Percentiles rank a stretch among this genome's conserved stretches.
phyloP scores from a whole-genome alignment of 2,329 filamentous ascomycete species.

The Penicillium sp. region DNA sequence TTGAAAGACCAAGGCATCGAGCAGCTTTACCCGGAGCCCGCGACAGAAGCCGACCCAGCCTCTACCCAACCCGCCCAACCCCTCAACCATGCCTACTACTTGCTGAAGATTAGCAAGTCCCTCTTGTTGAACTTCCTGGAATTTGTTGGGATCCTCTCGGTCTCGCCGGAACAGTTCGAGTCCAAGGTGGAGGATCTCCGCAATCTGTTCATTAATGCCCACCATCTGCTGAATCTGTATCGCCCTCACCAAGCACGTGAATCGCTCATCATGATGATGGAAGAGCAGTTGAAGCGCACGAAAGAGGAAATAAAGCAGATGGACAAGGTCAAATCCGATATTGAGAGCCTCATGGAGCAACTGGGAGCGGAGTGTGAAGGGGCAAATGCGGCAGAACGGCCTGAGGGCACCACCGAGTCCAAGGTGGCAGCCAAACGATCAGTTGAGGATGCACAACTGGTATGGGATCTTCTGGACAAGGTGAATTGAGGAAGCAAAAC shows the following conservation, averaged over 20 bases:
- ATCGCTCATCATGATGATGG: conserved; percentile 83
- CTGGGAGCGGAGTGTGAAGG: conserved; percentile 34
- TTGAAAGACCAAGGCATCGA: conserved; percentile 71
- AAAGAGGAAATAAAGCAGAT: conserved; percentile 77
- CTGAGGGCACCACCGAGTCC: conserved; percentile 7
- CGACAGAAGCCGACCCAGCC: conserved; percentile 57
- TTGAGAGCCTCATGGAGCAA: conserved; percentile 51
- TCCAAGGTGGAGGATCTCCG: conserved; percentile 77
- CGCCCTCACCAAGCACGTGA: conserved; percentile 90
- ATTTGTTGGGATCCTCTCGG: conserved; percentile 69
- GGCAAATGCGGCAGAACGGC: conserved; percentile 13
- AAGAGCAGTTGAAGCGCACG: conserved; percentile 74
- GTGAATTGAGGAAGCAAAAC: conserved; percentile 24
- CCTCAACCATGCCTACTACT: conserved; percentile 58
- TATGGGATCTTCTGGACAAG: conserved; percentile 45
- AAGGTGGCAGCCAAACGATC: conserved; percentile 18
- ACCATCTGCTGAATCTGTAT: conserved; percentile 92
- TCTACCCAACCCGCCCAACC: conserved; percentile 39
- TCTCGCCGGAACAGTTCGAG: conserved; percentile 66
- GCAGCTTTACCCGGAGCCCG: conserved; percentile 63
- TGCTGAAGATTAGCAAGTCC: conserved; percentile 79
- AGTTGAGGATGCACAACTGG: conserved; percentile 32
- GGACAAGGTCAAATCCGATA: conserved; percentile 68
- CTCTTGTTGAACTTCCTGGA: conserved; percentile 87
- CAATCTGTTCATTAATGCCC: conserved; percentile 85